phyloP scores from a whole-genome alignment of 805 yeast genomes.

The Torulaspora gathmanii region DNA sequence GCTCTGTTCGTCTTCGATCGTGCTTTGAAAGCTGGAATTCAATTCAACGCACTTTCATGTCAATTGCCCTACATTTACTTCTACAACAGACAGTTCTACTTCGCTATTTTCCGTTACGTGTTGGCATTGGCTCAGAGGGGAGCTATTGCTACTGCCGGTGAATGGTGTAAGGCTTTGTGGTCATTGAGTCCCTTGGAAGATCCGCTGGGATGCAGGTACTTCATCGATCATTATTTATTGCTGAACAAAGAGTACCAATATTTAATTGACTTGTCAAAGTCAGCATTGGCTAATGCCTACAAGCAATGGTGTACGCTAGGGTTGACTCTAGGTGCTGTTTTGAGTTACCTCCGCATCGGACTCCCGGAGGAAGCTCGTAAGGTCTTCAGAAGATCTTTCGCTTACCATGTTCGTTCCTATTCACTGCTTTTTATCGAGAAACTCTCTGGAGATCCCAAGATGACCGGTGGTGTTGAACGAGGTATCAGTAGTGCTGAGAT shows the following conservation, averaged over 20 bases:
- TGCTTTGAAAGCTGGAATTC: slow-evolving; percentile 56
- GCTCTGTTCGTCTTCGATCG: slow-evolving; percentile 78
- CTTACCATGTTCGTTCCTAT: slow-evolving; percentile 51
- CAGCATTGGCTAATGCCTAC: slow-evolving; percentile 55
- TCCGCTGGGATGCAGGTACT: slow-evolving; percentile 78
- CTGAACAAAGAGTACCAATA: slow-evolving; percentile 60
- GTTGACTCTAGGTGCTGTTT: slow-evolving; percentile 56
- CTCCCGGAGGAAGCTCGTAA: slow-evolving; percentile 43
- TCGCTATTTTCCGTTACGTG: slow-evolving; percentile 69
- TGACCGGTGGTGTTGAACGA: slow-evolving; percentile 19
- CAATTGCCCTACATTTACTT: slow-evolving; percentile 73
- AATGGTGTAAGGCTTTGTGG: slow-evolving; percentile 64
- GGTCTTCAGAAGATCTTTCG: slow-evolving; percentile 48
- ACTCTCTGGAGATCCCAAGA: slow-evolving; percentile 21
- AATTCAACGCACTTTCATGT: slow-evolving; percentile 48
- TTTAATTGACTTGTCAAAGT: slow-evolving; percentile 51
- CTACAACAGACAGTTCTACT: slow-evolving; percentile 70
- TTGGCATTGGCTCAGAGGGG: slow-evolving; percentile 69
- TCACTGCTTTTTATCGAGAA: slow-evolving; percentile 24
- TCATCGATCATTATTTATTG: slow-evolving; percentile 74
- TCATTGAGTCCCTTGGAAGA: slow-evolving; percentile 73
- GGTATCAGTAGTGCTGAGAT: slow-evolving; percentile 16
- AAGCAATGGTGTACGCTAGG: slow-evolving; percentile 70
- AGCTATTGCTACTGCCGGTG: slow-evolving; percentile 70
- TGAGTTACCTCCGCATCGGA: slow-evolving; percentile 52